These are phyloP conservation scores for Buxus sempervirens DNA, from an alignment of 164 flowering plant species.

Conservation along the genomic window DNA sequence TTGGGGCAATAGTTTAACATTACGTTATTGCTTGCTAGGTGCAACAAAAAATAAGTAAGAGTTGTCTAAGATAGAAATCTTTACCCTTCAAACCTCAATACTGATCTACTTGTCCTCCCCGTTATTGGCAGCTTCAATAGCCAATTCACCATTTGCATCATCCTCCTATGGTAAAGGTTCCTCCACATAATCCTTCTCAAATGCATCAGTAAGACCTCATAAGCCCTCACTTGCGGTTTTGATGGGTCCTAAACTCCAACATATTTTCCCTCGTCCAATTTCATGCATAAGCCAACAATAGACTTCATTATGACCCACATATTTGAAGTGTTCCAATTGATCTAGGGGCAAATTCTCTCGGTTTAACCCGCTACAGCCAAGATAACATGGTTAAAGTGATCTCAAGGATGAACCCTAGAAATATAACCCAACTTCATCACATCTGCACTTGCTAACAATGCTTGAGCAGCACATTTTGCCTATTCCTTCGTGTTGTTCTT, in stretches of 20 bases:
- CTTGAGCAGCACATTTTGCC: constrained; percentile 96
- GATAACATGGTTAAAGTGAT: too few species aligned
- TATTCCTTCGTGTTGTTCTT: constrained; percentile 90
- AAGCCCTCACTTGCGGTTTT: constrained; percentile 92
- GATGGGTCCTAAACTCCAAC: constrained; percentile 91
- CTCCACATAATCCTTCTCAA: too few species aligned
- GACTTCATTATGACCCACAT: constrained; percentile 99
- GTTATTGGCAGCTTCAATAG: constrained; percentile 33
- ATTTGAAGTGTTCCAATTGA: constrained; percentile 74
- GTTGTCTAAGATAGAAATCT: background rate
- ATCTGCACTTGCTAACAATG: too few species aligned
- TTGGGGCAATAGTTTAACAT: too few species aligned
- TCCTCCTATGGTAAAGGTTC: constrained; percentile 70
- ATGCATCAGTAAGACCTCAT: constrained; percentile 96
- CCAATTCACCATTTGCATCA: constrained; percentile 44
- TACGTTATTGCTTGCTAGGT: too few species aligned
- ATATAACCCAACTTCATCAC: too few species aligned
- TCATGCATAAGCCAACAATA: constrained; percentile 94
- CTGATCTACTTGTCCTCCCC: too few species aligned
- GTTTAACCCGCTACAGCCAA: too few species aligned
- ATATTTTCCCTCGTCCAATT: constrained; percentile 89
- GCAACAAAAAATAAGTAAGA: too few species aligned
- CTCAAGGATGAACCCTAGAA: too few species aligned
- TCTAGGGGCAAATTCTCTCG: constrained; percentile 83
- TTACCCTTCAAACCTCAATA: constrained; percentile 52